These are phyloP conservation scores for Trichosporon faecale DNA, from an alignment of 1,284 basidiomycete species.

Conservation along the genomic window DNA sequence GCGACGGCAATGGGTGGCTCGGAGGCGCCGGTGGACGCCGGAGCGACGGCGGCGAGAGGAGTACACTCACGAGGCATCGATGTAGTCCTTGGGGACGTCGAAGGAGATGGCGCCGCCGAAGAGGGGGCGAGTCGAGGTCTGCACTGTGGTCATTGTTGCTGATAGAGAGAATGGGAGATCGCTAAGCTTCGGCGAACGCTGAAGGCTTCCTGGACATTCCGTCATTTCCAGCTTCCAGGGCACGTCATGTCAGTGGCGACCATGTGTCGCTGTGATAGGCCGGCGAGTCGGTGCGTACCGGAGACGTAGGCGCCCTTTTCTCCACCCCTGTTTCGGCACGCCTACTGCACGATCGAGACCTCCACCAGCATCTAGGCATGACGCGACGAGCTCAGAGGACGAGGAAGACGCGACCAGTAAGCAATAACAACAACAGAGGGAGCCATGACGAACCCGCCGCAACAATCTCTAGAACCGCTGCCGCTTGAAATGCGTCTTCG, in stretches of 20 bases:
- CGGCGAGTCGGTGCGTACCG: not conserved
- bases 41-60: too few species aligned
- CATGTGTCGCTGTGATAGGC: not conserved
- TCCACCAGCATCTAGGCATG: not conserved
- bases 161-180: not conserved
- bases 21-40: not conserved
- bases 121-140: conserved; percentile 33
- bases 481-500: conserved; percentile 41
- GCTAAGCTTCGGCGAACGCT: not conserved
- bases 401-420: not conserved
- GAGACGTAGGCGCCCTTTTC: not conserved
- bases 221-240: not conserved
- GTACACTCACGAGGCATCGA: conserved; percentile 83
- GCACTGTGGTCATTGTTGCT: conserved; percentile 17
- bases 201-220: conserved; percentile 1
- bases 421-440: not conserved
- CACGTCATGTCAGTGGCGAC: conserved; percentile 1
- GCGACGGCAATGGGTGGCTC: not conserved
- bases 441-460: not conserved
- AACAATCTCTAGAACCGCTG: conserved; percentile 15
- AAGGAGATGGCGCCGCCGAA: conserved; percentile 74
- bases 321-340: not conserved
- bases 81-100: conserved; percentile 59
- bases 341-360: not conserved
- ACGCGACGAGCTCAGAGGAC: not conserved